Conservation (phyloP, 1,284 basidiomycete genomes). For the Fistulina hepatica region DNA sequence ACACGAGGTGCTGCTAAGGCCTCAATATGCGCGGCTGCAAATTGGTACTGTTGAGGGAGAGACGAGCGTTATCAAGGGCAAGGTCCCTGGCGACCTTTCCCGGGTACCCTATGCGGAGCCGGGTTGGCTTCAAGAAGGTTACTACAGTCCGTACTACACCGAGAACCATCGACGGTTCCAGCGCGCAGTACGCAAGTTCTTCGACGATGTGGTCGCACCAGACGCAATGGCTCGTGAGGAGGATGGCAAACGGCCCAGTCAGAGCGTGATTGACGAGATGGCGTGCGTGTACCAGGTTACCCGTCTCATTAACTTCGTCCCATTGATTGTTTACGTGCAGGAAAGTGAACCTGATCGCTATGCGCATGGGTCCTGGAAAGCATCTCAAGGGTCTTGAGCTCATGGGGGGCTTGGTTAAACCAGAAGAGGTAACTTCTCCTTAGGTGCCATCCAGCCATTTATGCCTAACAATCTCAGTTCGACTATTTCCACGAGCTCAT, state of each 20-base stretch:
- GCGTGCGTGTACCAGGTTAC: constrained; percentile 25
- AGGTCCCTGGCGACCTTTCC: constrained; percentile 56
- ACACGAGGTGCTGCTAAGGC: constrained; percentile 73
- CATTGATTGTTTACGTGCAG: background rate
- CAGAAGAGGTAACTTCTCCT: constrained; percentile 77
- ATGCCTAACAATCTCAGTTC: constrained; percentile 17
- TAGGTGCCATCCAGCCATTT: constrained; percentile 37
- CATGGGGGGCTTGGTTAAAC: constrained; percentile 69
- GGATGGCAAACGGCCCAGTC: constrained; percentile 57
- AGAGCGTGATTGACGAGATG: constrained; percentile 52
- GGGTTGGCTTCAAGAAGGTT: constrained; percentile 76
- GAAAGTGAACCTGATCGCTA: constrained; percentile 31
- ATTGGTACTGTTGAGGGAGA: constrained; percentile 72
- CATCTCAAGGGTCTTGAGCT: constrained; percentile 74
- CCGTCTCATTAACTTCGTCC: constrained; percentile 14
- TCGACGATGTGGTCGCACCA: constrained; percentile 44
- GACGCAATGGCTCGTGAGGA: constrained; percentile 56
- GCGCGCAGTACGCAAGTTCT: constrained; percentile 43
- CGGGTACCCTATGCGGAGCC: constrained; percentile 85
- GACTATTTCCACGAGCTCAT: constrained; percentile 42
- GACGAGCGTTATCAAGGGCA: constrained; percentile 48
- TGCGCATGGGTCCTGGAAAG: constrained; percentile 77
- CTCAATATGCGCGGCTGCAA: constrained; percentile 74
- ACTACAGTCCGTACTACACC: constrained; percentile 77
- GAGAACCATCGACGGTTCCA: constrained; percentile 61